These are phyloP conservation scores for Cajanus cajan DNA, from an alignment of 306 rosid genomes.

Conservation along the genomic window DNA sequence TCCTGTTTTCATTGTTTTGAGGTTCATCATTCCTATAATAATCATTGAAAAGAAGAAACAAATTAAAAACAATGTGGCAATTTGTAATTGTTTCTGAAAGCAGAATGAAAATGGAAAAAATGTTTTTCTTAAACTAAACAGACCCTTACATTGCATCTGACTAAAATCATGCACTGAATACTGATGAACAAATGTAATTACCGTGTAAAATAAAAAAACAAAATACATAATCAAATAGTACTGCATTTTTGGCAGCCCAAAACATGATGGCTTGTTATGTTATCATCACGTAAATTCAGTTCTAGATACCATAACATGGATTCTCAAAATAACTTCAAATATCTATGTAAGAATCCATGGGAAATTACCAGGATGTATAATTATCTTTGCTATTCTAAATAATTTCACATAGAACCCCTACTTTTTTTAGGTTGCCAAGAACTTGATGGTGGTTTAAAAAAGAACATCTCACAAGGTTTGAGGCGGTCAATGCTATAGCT, in stretches of 20 bases:
- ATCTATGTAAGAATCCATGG: background rate
- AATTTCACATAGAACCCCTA: background rate
- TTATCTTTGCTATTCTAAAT: background rate
- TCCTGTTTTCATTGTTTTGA: background rate
- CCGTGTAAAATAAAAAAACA: background rate
- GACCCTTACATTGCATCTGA: background rate
- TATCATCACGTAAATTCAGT: background rate
- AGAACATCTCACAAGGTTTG: conserved; percentile 11
- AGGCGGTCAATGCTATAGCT: background rate
- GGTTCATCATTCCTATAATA: background rate
- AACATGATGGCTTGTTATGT: background rate
- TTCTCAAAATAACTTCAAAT: background rate
- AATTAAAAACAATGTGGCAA: background rate
- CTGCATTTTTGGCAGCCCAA: background rate
- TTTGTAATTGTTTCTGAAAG: background rate
- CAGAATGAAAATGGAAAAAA: background rate
- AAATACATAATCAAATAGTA: background rate
- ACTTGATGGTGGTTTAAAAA: background rate
- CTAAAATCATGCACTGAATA: background rate
- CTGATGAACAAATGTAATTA: background rate
- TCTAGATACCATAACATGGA: background rate
- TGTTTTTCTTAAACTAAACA: background rate
- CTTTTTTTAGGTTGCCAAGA: background rate
- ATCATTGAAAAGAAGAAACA: background rate
- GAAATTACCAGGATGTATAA: background rate